Percentiles rank a stretch among this genome's conserved stretches.
phyloP scores from a whole-genome alignment of 2,329 filamentous ascomycete genomes.

The Zasmidium citrigriseum region DNA sequence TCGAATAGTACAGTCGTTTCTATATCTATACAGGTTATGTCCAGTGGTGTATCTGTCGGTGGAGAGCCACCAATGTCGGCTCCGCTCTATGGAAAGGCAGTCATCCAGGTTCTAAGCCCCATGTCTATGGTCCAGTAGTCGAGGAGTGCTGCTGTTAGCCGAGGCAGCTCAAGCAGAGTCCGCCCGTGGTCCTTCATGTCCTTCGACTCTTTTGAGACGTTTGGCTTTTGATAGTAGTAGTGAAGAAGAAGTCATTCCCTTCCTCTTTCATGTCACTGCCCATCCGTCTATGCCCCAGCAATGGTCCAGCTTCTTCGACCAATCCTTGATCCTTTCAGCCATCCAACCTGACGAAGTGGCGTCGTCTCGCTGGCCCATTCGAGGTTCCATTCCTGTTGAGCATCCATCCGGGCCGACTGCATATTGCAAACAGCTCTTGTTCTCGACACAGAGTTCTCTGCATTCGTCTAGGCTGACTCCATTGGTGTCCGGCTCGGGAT shows the following conservation, averaged over 20 bases:
- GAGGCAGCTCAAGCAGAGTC: too few relatives aligned
- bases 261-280: slow-evolving; percentile 19
- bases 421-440: slow-evolving; percentile 29
- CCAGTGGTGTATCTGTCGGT: not conserved
- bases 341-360: slow-evolving; percentile 29
- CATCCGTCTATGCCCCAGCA: slow-evolving; percentile 18
- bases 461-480: slow-evolving; percentile 25
- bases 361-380: slow-evolving; percentile 18
- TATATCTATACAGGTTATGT: not conserved
- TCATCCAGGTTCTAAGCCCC: too few relatives aligned
- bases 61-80: not conserved
- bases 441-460: slow-evolving; percentile 22
- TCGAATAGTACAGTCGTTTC: not conserved
- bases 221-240: too few relatives aligned
- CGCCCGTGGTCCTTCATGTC: too few relatives aligned
- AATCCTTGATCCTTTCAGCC: slow-evolving; percentile 21
- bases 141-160: too few relatives aligned
- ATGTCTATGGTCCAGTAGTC: too few relatives aligned
- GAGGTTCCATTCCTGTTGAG: slow-evolving; percentile 18
- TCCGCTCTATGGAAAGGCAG: too few relatives aligned
- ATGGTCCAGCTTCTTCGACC: slow-evolving; percentile 15
- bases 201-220: too few relatives aligned
- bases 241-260: too few relatives aligned
- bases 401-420: slow-evolving; percentile 23
- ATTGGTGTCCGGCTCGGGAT: slow-evolving; percentile 15